Evolutionary conservation across 2,329 filamentous ascomycete genomes (phyloP).

Genomic region (Calonectria fujianensis): DNA sequence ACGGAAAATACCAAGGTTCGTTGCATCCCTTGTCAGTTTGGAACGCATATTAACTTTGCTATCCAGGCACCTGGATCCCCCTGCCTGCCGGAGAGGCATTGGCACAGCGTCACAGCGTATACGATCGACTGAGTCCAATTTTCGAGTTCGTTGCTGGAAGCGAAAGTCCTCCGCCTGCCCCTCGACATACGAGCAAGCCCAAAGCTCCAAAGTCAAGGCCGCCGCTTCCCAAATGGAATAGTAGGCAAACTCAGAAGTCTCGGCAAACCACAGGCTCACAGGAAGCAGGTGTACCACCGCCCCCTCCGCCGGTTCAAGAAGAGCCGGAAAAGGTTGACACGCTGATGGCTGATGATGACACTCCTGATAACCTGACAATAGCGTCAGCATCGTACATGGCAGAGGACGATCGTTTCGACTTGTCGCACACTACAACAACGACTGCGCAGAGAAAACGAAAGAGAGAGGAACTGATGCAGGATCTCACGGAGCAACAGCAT

Average conservation of each 20-base stretch:
- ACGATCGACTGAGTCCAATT: conserved; percentile 88
- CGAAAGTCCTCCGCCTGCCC: conserved; percentile 92
- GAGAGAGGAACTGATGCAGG: conserved; percentile 78
- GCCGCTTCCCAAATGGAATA: conserved; percentile 75
- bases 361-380: conserved; percentile 87
- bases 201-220: conserved; percentile 78
- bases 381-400: conserved; percentile 90
- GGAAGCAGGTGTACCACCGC: conserved; percentile 44
- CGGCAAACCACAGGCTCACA: conserved; percentile 36
- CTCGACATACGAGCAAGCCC: conserved; percentile 92
- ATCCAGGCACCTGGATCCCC: conserved; percentile 93
- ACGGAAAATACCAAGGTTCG: conserved; percentile 97
- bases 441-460: conserved; percentile 85
- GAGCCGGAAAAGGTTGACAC: conserved; percentile 79
- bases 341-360: conserved; percentile 84
- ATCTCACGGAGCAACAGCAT: conserved; percentile 86
- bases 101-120: conserved; percentile 89
- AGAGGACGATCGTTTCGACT: conserved; percentile 86
- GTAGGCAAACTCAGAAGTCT: conserved; percentile 47
- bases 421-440: conserved; percentile 76
- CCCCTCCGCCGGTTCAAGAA: conserved; percentile 65
- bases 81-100: conserved; percentile 86
- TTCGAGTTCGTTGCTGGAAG: conserved; percentile 92
- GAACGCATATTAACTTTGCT: background rate
- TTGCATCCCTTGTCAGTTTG: background rate